Conservation (phyloP, 768 basidiomycete species). For the Lyophyllum atratum region DNA sequence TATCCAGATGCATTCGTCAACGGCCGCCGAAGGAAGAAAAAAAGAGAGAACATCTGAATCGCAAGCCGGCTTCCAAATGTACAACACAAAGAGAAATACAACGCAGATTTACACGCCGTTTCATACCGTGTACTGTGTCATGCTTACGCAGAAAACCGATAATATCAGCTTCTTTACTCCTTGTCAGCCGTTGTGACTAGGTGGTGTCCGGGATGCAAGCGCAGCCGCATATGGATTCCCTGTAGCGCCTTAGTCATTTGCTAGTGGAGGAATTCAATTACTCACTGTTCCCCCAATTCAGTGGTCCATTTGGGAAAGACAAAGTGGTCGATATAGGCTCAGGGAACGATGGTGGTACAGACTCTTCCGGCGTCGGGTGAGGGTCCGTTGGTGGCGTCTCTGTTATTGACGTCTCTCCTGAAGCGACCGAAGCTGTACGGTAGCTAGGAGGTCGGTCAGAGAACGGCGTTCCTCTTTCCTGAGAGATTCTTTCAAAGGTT, state of each 20-base stretch:
- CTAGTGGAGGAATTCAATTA: constrained; percentile 3
- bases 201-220: constrained; percentile 8
- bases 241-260: background rate
- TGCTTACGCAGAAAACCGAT: no score
- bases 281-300: constrained; percentile 35
- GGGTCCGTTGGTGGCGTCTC: background rate
- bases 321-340: background rate
- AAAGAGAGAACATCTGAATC: no score
- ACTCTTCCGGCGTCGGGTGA: background rate
- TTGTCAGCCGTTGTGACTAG: background rate
- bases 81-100: background rate
- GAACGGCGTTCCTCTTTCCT: constrained; percentile 13
- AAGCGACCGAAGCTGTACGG: constrained; percentile 15
- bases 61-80: no score
- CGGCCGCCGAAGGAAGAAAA: background rate
- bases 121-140: background rate
- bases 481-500: constrained; percentile 33
- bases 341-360: background rate
- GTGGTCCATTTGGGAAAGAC: background rate
- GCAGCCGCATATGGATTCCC: constrained; percentile 24
- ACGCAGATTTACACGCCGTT: background rate
- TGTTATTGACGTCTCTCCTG: background rate
- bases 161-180: background rate
- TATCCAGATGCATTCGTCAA: background rate
- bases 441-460: constrained; percentile 31